Conservation (phyloP, 192 early-diverging fungal species). For the Coemansia nantahalensis region DNA sequence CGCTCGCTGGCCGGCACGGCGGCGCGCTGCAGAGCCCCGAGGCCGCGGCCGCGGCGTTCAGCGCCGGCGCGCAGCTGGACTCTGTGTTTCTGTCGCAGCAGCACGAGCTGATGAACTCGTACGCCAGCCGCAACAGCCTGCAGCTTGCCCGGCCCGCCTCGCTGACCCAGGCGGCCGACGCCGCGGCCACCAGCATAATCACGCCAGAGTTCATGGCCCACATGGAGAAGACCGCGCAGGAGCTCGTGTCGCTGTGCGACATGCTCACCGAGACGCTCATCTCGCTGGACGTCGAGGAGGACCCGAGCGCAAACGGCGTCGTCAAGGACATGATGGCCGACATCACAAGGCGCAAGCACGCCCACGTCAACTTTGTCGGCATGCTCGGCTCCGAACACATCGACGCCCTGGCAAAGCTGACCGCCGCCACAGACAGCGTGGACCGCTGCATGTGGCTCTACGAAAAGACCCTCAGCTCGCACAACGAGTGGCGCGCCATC, state of each 20-base stretch:
- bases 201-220: slow-evolving; percentile 38
- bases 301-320: slow-evolving; percentile 29
- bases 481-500: slow-evolving; percentile 48
- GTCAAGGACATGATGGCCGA: slow-evolving; percentile 34
- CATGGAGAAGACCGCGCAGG: slow-evolving; percentile 27
- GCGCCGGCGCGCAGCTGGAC: slow-evolving; percentile 2
- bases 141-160: not conserved
- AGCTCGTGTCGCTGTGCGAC: slow-evolving; percentile 38
- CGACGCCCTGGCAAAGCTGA: slow-evolving; percentile 20
- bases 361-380: slow-evolving; percentile 35
- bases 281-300: slow-evolving; percentile 39
- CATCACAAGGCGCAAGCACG: slow-evolving; percentile 26
- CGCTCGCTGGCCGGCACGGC: not conserved
- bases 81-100: slow-evolving; percentile 33
- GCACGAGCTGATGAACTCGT: slow-evolving; percentile 22
- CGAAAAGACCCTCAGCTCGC: slow-evolving; percentile 36
- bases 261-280: slow-evolving; percentile 44
- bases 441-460: slow-evolving; percentile 39
- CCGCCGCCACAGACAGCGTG: slow-evolving; percentile 11
- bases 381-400: slow-evolving; percentile 27
- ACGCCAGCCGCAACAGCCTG: not conserved
- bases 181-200: slow-evolving; percentile 6
- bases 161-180: slow-evolving; percentile 1
- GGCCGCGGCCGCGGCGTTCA: not conserved
- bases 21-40: not conserved